A percentile compares a stretch with the other conserved stretches of the same genome.
Conservation (phyloP, 345 rosid genomes). For the Bruguiera sexangula region DNA sequence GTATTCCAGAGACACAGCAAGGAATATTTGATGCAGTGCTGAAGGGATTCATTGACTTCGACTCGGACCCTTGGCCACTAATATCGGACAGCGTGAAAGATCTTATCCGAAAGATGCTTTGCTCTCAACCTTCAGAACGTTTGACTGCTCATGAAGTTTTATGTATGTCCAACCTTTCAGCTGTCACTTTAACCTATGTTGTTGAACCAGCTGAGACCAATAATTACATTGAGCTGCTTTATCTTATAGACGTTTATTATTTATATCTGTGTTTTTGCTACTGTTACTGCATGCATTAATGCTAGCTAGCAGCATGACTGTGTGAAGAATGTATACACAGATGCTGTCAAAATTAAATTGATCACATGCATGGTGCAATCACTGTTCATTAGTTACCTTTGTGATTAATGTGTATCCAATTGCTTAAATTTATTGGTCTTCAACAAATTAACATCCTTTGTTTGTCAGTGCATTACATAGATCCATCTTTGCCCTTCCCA, state of each 20-base stretch:
- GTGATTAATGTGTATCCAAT: no score
- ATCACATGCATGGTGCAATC: no score
- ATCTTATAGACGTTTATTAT: not conserved
- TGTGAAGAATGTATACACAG: not conserved
- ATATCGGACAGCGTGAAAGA: conserved; percentile 90
- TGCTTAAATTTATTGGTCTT: no score
- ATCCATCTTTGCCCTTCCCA: no score
- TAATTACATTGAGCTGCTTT: not conserved
- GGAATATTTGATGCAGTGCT: conserved; percentile 97
- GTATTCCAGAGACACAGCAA: conserved; percentile 79
- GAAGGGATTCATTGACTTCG: conserved; percentile 88
- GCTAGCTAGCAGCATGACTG: not conserved
- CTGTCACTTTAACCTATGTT: not conserved
- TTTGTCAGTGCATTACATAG: no score
- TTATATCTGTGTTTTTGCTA: not conserved
- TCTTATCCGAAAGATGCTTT: conserved; percentile 78
- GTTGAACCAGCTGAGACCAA: not conserved
- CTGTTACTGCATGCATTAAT: not conserved
- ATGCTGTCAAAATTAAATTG: not conserved
- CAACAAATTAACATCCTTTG: no score
- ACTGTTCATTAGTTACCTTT: no score
- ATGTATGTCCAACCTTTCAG: conserved; percentile 49
- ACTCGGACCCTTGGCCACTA: conserved; percentile 94
- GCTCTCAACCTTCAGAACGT: conserved; percentile 70
- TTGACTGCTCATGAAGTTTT: conserved; percentile 94